Percentiles rank a stretch among this genome's conserved stretches.
Conservation (phyloP, 202 grass and related monocot species). For the Elaeis oleifera region DNA sequence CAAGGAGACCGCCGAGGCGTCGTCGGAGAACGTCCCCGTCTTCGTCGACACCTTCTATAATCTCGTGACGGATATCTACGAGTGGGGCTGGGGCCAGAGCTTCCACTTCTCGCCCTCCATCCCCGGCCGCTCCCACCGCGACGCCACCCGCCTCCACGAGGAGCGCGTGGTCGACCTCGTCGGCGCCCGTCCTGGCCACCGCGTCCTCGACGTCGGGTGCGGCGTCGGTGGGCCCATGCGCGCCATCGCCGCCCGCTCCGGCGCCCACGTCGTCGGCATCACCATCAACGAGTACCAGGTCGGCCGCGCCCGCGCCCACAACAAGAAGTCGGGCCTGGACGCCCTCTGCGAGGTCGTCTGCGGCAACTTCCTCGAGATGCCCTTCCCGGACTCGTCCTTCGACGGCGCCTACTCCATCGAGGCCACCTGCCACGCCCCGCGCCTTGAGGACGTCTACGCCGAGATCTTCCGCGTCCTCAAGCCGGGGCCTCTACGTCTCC, state of each 20-base stretch:
- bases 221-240: conserved; percentile 98
- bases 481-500: conserved; percentile 72
- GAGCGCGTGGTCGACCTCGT: no score
- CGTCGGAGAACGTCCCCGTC: no score
- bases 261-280: conserved; percentile 76
- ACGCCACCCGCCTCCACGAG: no score
- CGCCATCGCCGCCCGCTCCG: conserved; percentile 75
- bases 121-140: no score
- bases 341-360: conserved; percentile 77
- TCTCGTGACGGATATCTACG: no score
- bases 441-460: conserved; percentile 87
- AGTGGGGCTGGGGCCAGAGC: no score
- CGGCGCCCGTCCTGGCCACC: conserved; percentile 32
- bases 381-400: conserved; percentile 65
- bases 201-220: conserved; percentile 84
- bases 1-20: no score
- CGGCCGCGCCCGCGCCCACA: conserved; percentile 76
- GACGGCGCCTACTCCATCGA: conserved; percentile 96
- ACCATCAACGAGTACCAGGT: conserved; percentile 99
- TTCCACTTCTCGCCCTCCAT: no score
- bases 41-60: no score
- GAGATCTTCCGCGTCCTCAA: conserved; percentile 88
- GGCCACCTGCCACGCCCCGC: conserved; percentile 95
- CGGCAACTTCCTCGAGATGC: conserved; percentile 97
- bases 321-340: conserved; percentile 13